Percentiles rank a stretch among this genome's conserved stretches.
Conservation (phyloP, 2,329 filamentous ascomycete species). For the Phyllosticta citribraziliensis region DNA sequence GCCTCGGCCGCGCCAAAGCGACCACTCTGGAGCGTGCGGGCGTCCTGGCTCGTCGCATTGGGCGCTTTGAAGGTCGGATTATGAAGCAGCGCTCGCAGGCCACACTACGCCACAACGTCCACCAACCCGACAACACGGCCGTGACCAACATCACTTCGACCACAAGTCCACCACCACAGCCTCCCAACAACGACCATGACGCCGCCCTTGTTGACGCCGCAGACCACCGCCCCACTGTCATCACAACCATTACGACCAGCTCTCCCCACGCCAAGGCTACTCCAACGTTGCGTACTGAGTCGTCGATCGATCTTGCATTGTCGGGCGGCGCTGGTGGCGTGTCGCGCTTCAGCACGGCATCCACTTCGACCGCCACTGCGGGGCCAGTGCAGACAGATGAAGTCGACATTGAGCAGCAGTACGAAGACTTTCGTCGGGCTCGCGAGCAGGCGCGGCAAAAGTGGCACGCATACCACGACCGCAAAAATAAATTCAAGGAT, state of each 20-base stretch:
- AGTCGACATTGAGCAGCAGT: neutral
- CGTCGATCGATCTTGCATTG: neutral
- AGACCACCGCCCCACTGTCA: neutral
- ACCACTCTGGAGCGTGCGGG: constrained; percentile 20
- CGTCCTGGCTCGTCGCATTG: constrained; percentile 10
- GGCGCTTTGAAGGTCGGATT: neutral
- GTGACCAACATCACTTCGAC: neutral
- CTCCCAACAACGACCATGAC: neutral
- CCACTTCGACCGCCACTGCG: neutral
- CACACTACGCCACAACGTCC: neutral
- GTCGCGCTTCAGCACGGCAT: neutral
- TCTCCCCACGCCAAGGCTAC: neutral
- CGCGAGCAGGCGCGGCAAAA: neutral
- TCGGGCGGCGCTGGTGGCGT: neutral
- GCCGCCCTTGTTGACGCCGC: neutral
- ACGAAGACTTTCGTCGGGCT: neutral
- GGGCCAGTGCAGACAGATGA: neutral
- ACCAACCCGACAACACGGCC: neutral
- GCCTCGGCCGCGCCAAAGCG: constrained; percentile 20
- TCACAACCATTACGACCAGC: neutral
- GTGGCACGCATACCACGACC: neutral
- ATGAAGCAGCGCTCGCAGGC: neutral
- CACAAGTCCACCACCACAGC: neutral
- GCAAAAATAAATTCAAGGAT: neutral
- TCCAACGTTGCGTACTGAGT: neutral